phyloP scores from a whole-genome alignment of 2,329 filamentous ascomycete species.

The Magnaporthales sp. region DNA sequence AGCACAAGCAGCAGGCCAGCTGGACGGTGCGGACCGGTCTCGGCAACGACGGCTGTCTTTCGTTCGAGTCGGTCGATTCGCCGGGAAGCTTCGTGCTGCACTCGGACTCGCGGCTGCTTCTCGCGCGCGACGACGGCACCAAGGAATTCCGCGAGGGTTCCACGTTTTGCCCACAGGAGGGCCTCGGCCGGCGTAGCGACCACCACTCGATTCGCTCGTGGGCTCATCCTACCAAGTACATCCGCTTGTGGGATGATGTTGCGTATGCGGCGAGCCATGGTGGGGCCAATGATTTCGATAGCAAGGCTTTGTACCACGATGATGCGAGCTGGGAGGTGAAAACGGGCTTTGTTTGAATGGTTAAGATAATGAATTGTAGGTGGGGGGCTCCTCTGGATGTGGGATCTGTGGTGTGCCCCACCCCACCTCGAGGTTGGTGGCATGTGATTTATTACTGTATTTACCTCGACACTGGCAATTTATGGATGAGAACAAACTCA shows the following conservation, averaged over 20 bases:
- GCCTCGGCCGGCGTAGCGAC: conserved; percentile 32
- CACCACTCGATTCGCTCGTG: conserved; percentile 47
- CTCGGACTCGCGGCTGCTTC: conserved; percentile 38
- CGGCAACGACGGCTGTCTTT: conserved; percentile 46
- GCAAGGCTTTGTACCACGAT: conserved; percentile 35
- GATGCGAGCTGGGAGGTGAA: conserved; percentile 44
- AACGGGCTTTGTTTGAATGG: conserved; percentile 27
- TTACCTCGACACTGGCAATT: too few species aligned
- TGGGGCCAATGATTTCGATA: conserved; percentile 46
- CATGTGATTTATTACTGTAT: too few species aligned
- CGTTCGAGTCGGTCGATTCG: conserved; percentile 51
- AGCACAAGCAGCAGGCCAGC: conserved; percentile 41
- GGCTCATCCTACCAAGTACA: conserved; percentile 50
- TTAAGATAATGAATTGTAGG: too few species aligned
- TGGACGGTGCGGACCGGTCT: conserved; percentile 47
- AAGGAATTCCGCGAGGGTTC: conserved; percentile 53
- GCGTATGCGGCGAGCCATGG: conserved; percentile 44
- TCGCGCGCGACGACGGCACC: conserved; percentile 42
- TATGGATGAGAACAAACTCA: too few species aligned
- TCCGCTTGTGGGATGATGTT: conserved; percentile 38
- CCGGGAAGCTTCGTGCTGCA: conserved; percentile 52
- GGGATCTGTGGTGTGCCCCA: not conserved
- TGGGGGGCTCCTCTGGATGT: not conserved
- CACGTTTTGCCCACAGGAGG: conserved; percentile 50
- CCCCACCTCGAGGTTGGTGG: too few species aligned